Evolutionary conservation across 2,329 filamentous ascomycete genomes (phyloP).

Genomic region (Aspergillus sp.): DNA sequence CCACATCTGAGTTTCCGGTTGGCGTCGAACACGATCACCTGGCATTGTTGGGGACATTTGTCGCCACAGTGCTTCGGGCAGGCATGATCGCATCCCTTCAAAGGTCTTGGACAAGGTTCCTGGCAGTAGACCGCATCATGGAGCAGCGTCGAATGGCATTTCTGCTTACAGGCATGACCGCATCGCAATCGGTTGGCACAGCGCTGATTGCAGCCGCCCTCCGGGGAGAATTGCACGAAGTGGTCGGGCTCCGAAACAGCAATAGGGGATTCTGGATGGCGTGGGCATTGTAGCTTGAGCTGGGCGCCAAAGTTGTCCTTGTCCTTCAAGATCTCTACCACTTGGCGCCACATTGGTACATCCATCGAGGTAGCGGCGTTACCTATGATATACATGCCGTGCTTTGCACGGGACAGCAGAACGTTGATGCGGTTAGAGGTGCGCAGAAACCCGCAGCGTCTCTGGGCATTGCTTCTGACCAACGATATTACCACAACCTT

Average conservation of each 20-base stretch:
- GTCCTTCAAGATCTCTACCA: constrained; percentile 55
- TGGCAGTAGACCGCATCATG: constrained; percentile 46
- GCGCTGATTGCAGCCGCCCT: constrained; percentile 60
- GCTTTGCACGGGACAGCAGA: constrained; percentile 64
- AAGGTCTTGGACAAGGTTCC: constrained; percentile 41
- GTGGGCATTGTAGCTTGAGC: constrained; percentile 61
- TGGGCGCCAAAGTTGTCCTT: constrained; percentile 51
- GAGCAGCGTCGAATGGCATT: constrained; percentile 48
- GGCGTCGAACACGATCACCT: constrained; percentile 10
- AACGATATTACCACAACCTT: constrained; percentile 70
- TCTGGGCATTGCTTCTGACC: constrained; percentile 65
- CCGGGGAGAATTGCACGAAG: constrained; percentile 58
- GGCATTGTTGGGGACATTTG: constrained; percentile 41
- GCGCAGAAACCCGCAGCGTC: constrained; percentile 65
- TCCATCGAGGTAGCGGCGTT: constrained; percentile 60
- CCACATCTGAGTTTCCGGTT: constrained; percentile 26
- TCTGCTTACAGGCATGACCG: constrained; percentile 48
- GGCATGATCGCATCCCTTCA: constrained; percentile 43
- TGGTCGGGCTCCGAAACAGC: constrained; percentile 57
- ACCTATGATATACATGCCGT: constrained; percentile 72
- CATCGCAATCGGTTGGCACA: constrained; percentile 52
- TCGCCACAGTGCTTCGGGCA: constrained; percentile 47
- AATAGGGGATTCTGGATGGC: constrained; percentile 58
- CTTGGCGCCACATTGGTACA: constrained; percentile 65
- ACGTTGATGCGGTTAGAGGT: constrained; percentile 71